These are phyloP conservation scores for Lichtheimia ramosa DNA, from an alignment of 371 early-diverging fungal genomes.

Conservation along the genomic window DNA sequence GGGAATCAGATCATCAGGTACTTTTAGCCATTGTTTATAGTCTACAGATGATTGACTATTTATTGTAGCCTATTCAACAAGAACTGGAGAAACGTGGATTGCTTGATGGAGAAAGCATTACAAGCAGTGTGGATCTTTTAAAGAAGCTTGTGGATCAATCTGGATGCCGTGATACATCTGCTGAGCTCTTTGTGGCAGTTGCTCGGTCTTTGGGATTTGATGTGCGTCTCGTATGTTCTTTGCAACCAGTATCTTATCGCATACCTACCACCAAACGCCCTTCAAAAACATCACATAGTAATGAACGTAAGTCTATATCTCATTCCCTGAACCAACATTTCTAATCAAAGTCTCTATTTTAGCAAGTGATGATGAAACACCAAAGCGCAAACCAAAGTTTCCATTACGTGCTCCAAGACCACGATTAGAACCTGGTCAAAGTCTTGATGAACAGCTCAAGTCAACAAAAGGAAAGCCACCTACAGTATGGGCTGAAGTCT, in stretches of 20 bases:
- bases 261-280: slow-evolving; percentile 19
- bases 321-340: too few species aligned
- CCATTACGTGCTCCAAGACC: slow-evolving; percentile 21
- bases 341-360: not conserved
- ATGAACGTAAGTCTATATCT: not conserved
- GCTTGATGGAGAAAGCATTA: slow-evolving; percentile 23
- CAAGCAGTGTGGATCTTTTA: slow-evolving; percentile 19
- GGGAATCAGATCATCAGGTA: slow-evolving; percentile 10
- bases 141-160: slow-evolving; percentile 17
- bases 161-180: slow-evolving; percentile 51
- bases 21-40: not conserved
- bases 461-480: slow-evolving; percentile 33
- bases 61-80: slow-evolving; percentile 2
- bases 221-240: slow-evolving; percentile 63
- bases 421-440: slow-evolving; percentile 13
- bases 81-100: slow-evolving; percentile 7
- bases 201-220: slow-evolving; percentile 54
- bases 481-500: slow-evolving; percentile 66
- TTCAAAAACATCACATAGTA: too few species aligned
- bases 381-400: slow-evolving; percentile 13
- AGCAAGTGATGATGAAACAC: slow-evolving; percentile 14
- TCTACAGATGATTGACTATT: not conserved
- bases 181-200: slow-evolving; percentile 60
- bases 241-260: slow-evolving; percentile 65
- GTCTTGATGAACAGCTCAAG: slow-evolving; percentile 25